phyloP scores from a whole-genome alignment of 2,329 filamentous ascomycete genomes.

The Saccharata proteae region DNA sequence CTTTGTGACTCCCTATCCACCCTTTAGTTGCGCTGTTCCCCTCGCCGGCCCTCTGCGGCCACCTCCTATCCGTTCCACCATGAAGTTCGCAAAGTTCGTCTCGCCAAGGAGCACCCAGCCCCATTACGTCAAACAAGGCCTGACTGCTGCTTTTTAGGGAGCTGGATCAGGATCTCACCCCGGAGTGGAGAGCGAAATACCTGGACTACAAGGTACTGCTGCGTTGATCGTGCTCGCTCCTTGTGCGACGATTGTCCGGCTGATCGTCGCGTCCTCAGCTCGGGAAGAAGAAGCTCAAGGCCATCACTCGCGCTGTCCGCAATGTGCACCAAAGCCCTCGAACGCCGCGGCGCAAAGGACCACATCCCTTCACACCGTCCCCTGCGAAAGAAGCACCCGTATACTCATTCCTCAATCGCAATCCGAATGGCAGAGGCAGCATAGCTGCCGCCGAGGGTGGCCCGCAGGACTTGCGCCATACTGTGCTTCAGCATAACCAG shows the following conservation, averaged over 20 bases:
- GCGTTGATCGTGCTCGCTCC: constrained; percentile 3
- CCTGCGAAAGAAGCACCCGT: constrained; percentile 25
- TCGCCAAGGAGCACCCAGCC: constrained; percentile 7
- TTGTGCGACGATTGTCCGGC: background rate
- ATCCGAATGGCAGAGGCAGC: constrained; percentile 13
- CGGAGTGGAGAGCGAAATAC: constrained; percentile 92
- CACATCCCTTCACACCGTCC: constrained; percentile 20
- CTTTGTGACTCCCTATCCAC: no score
- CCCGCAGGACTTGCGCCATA: constrained; percentile 15
- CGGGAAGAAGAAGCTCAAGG: constrained; percentile 89
- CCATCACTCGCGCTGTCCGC: constrained; percentile 59
- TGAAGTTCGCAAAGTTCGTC: constrained; percentile 52
- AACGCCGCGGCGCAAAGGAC: constrained; percentile 21
- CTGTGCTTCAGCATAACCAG: constrained; percentile 16
- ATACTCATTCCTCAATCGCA: constrained; percentile 30
- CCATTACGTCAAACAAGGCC: no score
- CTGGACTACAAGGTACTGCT: constrained; percentile 74
- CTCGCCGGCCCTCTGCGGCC: no score
- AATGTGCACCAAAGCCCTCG: constrained; percentile 42
- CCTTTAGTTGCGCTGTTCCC: no score
- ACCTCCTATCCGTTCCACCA: no score
- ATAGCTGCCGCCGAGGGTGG: constrained; percentile 12
- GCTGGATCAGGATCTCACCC: constrained; percentile 76
- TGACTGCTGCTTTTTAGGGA: constrained; percentile 41
- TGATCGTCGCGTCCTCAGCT: constrained; percentile 25